Conservation (phyloP, 345 rosid species). For the Citrus unshiu region DNA sequence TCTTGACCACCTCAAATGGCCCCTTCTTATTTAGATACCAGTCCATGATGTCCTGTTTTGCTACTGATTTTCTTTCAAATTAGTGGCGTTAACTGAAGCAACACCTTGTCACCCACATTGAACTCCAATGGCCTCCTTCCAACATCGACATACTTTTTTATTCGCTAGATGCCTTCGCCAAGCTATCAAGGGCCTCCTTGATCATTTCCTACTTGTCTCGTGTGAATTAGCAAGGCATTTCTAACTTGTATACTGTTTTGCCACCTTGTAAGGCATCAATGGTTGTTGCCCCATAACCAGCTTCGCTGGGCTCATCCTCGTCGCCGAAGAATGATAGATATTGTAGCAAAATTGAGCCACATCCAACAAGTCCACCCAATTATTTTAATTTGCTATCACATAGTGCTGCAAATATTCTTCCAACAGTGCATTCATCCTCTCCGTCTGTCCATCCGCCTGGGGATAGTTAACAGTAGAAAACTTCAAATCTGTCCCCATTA, state of each 20-base stretch:
- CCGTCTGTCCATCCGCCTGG: background rate
- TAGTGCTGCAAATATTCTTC: background rate
- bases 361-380: too few species aligned
- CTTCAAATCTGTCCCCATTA: background rate
- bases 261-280: background rate
- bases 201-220: too few species aligned
- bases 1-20: background rate
- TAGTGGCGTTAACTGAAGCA: fast-evolving
- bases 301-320: background rate
- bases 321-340: background rate
- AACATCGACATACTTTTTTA: fast-evolving
- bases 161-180: too few species aligned
- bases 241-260: fast-evolving
- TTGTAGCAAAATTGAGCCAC: background rate
- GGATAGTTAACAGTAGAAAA: background rate
- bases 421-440: background rate
- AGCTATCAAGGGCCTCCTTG: too few species aligned
- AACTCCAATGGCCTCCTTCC: background rate
- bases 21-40: fast-evolving
- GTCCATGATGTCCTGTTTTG: background rate
- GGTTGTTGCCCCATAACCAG: background rate
- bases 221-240: background rate
- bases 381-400: too few species aligned
- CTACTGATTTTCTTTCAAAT: background rate
- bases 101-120: background rate